Percentiles rank a stretch among this genome's conserved stretches.
phyloP scores from a whole-genome alignment of 129 eudicot species.

The Artemisia argyi region DNA sequence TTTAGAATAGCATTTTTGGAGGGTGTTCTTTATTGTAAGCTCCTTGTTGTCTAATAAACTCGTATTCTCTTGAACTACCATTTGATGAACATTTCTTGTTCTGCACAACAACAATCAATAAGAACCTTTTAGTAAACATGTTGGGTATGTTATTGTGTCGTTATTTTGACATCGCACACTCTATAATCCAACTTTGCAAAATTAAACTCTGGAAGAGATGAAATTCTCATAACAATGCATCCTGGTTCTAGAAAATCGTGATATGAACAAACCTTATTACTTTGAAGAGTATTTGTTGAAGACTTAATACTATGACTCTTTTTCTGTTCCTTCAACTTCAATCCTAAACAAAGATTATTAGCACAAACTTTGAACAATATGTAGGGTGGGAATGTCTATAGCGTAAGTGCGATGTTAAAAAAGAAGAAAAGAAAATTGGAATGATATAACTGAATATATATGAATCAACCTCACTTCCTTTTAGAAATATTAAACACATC shows the following conservation, averaged over 20 bases:
- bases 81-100: conserved; percentile 35
- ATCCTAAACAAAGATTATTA: too few species aligned
- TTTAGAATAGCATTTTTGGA: too few species aligned
- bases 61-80: conserved; percentile 33
- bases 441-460: too few species aligned
- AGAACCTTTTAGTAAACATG: background rate
- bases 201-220: background rate
- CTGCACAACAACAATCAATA: conserved; percentile 38
- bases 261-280: conserved; percentile 46
- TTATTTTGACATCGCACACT: background rate
- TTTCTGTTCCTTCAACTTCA: too few species aligned
- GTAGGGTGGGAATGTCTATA: too few species aligned
- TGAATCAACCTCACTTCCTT: too few species aligned
- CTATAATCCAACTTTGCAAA: background rate
- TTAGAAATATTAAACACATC: too few species aligned
- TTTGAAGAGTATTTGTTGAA: conserved; percentile 27
- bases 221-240: background rate
- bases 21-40: conserved; percentile 73
- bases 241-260: background rate
- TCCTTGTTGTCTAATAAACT: conserved; percentile 55
- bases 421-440: too few species aligned
- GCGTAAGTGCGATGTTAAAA: too few species aligned
- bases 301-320: too few species aligned
- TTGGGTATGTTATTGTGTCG: background rate
- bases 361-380: too few species aligned